Base-by-base conservation (phyloP, 495 filamentous ascomycete species). In the Neurospora sublineolata region DNA sequence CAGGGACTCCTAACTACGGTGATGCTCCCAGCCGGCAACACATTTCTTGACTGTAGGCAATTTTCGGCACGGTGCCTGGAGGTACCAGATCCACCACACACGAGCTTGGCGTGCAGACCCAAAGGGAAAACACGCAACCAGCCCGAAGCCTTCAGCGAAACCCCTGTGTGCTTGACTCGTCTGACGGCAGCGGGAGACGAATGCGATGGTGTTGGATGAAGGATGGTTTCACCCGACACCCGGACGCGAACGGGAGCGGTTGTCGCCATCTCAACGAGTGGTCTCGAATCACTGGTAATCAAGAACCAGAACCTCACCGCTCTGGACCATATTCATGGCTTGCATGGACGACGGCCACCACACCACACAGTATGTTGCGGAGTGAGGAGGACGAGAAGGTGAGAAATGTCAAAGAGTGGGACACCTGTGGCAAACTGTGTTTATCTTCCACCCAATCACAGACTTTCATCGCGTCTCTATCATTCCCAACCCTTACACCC, bases 401-500 rank as follows among this genome's bases (percentile, higher is more conserved):
- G 72, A 71, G 60, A 75, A 70, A 41, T 67, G 68, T 68, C 69
- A 40, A 68, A 60, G 71, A 60, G 75, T 75, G 76, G 77, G 70
- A 39, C 70, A 33, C 16, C 16, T 41, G 76, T 79, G 77, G 76
- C 77, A 73, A 77, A 73, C 64, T 37, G 41, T 18, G 6, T 52
- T 70, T 23, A n/a, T 18, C 39, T 67, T 14, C 69, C 38, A 68
- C 70, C 76, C 75, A 79, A 79, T 79, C 75, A 78, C 23, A 30
- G 30, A 12, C 73, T 67, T 69, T 20, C 20, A 36, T 71, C 52
- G 68, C 68, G 40, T 69, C 39, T 70, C 38, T 64, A 67, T 37
- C 39, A 44, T 74, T 40, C 16, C 70, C 69, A 58, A 58, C 69
- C 27, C 37, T 36, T 46, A 40, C 69, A 37, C 4, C 23, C 41